A percentile compares a stretch with the other conserved stretches of the same genome.
phyloP scores from a whole-genome alignment of 2,329 filamentous ascomycete species.

The Fusarium sp. region DNA sequence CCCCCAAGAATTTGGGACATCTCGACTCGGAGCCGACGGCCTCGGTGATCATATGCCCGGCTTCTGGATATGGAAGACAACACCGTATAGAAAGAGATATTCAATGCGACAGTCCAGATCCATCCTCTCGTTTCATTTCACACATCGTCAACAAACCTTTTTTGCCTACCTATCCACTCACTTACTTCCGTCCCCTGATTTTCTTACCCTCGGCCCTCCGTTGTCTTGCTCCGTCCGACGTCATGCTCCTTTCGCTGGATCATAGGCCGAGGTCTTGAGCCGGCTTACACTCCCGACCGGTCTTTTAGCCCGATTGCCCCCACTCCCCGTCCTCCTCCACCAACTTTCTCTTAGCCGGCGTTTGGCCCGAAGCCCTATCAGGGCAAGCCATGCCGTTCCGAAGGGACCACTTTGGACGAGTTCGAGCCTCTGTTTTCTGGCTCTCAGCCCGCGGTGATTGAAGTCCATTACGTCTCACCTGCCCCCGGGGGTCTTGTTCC shows the following conservation, averaged over 20 bases:
- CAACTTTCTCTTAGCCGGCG: conserved; percentile 31
- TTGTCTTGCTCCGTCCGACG: conserved; percentile 15
- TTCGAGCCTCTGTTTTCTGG: not conserved
- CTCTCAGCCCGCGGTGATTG: conserved; percentile 37
- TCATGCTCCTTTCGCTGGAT: conserved; percentile 29
- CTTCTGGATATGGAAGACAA: conserved; percentile 9
- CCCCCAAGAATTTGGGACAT: not conserved
- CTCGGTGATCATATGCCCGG: not conserved
- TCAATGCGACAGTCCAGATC: conserved; percentile 10
- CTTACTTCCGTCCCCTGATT: not conserved
- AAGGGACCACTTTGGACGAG: conserved; percentile 9
- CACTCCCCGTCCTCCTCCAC: conserved; percentile 4
- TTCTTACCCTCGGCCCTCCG: conserved; percentile 5
- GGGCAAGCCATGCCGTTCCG: conserved; percentile 7
- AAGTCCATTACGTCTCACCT: conserved; percentile 38
- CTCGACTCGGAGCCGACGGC: not conserved
- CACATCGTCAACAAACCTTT: not conserved
- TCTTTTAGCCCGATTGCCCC: conserved; percentile 9
- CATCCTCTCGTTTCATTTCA: conserved; percentile 6
- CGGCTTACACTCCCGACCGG: conserved; percentile 27
- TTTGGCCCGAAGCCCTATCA: conserved; percentile 31
- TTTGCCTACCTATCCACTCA: not conserved
- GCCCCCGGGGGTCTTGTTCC: conserved; percentile 31
- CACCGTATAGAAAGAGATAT: conserved; percentile 8
- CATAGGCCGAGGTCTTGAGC: conserved; percentile 39